Base-by-base conservation (phyloP, 305 asterid genomes). In the Solanum hybrid region DNA sequence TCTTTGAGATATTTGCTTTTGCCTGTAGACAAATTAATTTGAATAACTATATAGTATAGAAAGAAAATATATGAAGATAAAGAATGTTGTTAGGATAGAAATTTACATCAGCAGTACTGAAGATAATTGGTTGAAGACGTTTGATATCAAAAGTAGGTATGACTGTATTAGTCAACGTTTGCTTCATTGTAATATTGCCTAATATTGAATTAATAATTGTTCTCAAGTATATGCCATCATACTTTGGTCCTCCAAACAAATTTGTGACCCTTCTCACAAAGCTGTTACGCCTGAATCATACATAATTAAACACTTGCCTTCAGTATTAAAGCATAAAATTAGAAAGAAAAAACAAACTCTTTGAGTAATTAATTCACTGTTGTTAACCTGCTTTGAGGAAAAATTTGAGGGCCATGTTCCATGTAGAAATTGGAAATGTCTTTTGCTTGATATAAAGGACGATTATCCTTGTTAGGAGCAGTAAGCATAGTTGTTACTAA, bases 91-190 rank as follows among this genome's bases (percentile, higher is more conserved):
- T 19, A 36, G 32, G 26, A 38, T 29, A 27, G 71, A 42, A 32
- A 3, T 38, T 87, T 95, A 96, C 99, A 78, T 96, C 97, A 86
- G 79, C 89, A 3, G 97, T 94, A 88, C 94, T 91, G 96, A 97
- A 97, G 78, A 96, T 94, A 34, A 92, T 27, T 7, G 99, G 98
- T 87, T 97, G 98, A n/a, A 94, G 95, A 26, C 93, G 94, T 89
- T 93, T 97, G 93, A 97, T 90, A 75, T 97, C 98, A 87, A 95
- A 97, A 60, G 98, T 85, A 2, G 98, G 99, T 29, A 97, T 94
- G 26, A 96, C 93, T 22, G 93, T 91, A 88, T 95, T 92, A 0
- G 99, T 92, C 73, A 96, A 89, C 1, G 98, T 93, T 78, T 94
- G 92, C 85, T 91, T 92, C 69, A 95, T 27, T 4, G 96, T 96